phyloP scores from a whole-genome alignment of 768 basidiomycete species.

The Pleurotus djamor region DNA sequence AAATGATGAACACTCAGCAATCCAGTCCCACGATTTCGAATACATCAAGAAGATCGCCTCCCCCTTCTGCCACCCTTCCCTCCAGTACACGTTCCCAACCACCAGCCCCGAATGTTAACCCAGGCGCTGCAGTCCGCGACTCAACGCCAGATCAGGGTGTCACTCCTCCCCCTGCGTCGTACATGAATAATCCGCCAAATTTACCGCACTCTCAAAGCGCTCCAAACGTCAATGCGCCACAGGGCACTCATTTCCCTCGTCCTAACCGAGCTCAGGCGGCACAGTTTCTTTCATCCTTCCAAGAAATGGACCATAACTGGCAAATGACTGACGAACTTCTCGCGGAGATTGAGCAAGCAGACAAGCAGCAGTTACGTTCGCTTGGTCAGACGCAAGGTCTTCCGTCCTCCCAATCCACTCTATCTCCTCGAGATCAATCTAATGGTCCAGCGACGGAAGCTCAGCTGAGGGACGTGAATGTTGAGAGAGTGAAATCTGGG shows the following conservation, averaged over 20 bases:
- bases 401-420: slow-evolving; percentile 20
- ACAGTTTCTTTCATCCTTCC: slow-evolving; percentile 56
- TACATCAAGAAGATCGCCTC: slow-evolving; percentile 34
- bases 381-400: slow-evolving; percentile 15
- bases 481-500: slow-evolving; percentile 51
- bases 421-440: background rate
- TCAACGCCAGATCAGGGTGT: slow-evolving; percentile 31
- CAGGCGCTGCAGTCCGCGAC: slow-evolving; percentile 13
- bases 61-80: slow-evolving; percentile 29
- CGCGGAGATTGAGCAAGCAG: slow-evolving; percentile 72
- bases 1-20: slow-evolving; percentile 40
- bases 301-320: slow-evolving; percentile 55
- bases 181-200: slow-evolving; percentile 1
- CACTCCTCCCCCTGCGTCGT: slow-evolving; percentile 17
- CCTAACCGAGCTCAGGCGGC: slow-evolving; percentile 55
- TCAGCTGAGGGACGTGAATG: slow-evolving; percentile 47
- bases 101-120: slow-evolving; percentile 26
- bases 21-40: slow-evolving; percentile 43
- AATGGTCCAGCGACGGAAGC: slow-evolving; percentile 27
- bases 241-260: slow-evolving; percentile 45
- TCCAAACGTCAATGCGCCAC: slow-evolving; percentile 34
- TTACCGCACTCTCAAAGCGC: slow-evolving; percentile 18
- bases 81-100: slow-evolving; percentile 45
- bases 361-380: slow-evolving; percentile 57
- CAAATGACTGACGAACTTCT: slow-evolving; percentile 69